These are phyloP conservation scores for Shiraia sp. DNA, from an alignment of 2,329 filamentous ascomycete genomes.

Conservation along the genomic window DNA sequence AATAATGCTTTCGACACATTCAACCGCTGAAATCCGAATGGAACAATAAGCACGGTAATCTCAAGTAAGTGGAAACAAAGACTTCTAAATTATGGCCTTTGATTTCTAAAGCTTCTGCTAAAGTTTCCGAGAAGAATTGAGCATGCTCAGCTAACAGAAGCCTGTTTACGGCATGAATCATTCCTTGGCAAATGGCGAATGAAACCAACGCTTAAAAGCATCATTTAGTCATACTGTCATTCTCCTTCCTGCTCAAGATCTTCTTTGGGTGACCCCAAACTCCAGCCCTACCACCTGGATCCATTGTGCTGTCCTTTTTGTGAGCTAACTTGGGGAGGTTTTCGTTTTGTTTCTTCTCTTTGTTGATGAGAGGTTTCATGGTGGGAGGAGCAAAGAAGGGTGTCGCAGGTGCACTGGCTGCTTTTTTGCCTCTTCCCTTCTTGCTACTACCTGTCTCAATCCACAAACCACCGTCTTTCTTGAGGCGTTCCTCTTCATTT, in stretches of 20 bases:
- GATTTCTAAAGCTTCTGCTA: no score
- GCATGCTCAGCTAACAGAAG: neutral
- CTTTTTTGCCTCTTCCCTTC: constrained; percentile 18
- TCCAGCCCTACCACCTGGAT: constrained; percentile 24
- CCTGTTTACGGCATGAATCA: neutral
- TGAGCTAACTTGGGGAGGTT: constrained; percentile 6
- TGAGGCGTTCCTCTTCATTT: constrained; percentile 15
- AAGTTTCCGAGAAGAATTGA: no score
- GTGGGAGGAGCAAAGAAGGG: constrained; percentile 4
- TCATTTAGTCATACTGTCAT: constrained; percentile 1
- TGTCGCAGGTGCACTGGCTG: constrained; percentile 1
- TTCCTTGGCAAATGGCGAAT: neutral
- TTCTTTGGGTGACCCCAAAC: constrained; percentile 29
- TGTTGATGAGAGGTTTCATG: constrained; percentile 9
- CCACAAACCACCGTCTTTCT: constrained; percentile 26
- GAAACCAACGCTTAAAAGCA: neutral
- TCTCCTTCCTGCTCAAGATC: constrained; percentile 29
- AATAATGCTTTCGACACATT: no score
- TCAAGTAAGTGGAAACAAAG: no score
- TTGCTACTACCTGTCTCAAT: constrained; percentile 20
- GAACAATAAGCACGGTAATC: no score
- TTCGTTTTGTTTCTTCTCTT: constrained; percentile 16
- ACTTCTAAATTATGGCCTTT: no score
- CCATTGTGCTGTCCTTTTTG: constrained; percentile 11
- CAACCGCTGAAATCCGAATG: no score